A percentile compares a stretch with the other conserved stretches of the same genome.
Evolutionary conservation across 345 rosid species (phyloP).

Genomic region (Salix viminalis): DNA sequence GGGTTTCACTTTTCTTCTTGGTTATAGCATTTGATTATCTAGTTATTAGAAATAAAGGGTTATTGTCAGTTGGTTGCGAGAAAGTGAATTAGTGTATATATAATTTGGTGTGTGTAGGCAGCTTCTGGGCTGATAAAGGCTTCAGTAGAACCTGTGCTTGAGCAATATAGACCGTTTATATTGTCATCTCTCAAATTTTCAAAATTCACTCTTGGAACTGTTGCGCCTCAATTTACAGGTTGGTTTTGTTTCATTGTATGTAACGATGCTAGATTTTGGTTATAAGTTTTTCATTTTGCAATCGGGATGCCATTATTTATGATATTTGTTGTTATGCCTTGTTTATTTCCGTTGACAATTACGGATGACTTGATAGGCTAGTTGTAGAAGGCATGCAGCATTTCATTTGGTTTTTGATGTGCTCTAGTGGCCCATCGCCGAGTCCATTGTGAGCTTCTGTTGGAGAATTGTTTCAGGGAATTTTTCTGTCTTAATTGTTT

Average conservation of each 20-base stretch:
- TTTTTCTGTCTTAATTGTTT: neutral
- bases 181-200: constrained; percentile 85
- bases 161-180: constrained; percentile 88
- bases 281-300: neutral
- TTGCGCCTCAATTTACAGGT: constrained; percentile 99
- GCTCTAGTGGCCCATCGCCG: neutral
- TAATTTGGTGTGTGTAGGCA: constrained; percentile 47
- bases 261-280: neutral
- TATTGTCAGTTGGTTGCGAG: neutral
- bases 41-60: neutral
- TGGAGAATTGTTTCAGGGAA: neutral
- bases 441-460: neutral
- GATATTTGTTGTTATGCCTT: neutral
- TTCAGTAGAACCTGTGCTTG: constrained; percentile 87
- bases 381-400: neutral
- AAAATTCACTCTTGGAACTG: constrained; percentile 93
- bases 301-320: neutral
- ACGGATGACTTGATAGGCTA: neutral
- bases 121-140: constrained; percentile 90
- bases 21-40: neutral
- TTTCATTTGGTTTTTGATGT: neutral
- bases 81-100: neutral
- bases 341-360: neutral
- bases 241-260: constrained; percentile 19
- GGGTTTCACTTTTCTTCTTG: neutral